Conservation (phyloP, 2,329 filamentous ascomycete species). For the Fusarium sp. region DNA sequence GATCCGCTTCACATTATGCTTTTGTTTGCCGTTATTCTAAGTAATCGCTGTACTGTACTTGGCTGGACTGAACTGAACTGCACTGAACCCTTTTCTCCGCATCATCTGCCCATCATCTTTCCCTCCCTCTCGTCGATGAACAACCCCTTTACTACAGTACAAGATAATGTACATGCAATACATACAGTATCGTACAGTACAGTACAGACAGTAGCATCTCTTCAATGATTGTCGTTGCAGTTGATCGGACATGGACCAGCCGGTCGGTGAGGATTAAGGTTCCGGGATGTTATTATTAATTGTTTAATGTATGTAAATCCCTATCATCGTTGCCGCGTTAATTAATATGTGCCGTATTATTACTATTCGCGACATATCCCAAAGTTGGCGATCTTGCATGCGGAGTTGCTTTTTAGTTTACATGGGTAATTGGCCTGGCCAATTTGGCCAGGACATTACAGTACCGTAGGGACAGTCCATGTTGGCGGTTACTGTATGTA, state of each 20-base stretch:
- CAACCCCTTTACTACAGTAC: constrained; percentile 20
- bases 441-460: neutral
- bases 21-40: constrained; percentile 5
- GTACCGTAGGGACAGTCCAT: neutral
- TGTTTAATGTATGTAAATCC: constrained; percentile 2
- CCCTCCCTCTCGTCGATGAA: neutral
- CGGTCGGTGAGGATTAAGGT: constrained; percentile 35
- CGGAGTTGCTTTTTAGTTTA: constrained; percentile 13
- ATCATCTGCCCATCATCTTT: constrained; percentile 10
- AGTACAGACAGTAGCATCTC: neutral
- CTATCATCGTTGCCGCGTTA: neutral
- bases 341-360: neutral
- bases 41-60: neutral
- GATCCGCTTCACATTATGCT: constrained; percentile 17
- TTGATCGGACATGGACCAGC: constrained; percentile 44
- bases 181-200: constrained; percentile 7
- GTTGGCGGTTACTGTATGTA: no score
- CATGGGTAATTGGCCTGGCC: constrained; percentile 9
- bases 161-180: neutral
- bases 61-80: neutral
- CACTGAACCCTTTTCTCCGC: constrained; percentile 13
- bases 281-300: constrained; percentile 30
- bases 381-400: constrained; percentile 3
- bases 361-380: constrained; percentile 7
- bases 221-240: constrained; percentile 26